A percentile compares a stretch with the other conserved stretches of the same genome.
Evolutionary conservation across 164 flowering plant genomes (phyloP).

Genomic region (Liquidambar formosana): DNA sequence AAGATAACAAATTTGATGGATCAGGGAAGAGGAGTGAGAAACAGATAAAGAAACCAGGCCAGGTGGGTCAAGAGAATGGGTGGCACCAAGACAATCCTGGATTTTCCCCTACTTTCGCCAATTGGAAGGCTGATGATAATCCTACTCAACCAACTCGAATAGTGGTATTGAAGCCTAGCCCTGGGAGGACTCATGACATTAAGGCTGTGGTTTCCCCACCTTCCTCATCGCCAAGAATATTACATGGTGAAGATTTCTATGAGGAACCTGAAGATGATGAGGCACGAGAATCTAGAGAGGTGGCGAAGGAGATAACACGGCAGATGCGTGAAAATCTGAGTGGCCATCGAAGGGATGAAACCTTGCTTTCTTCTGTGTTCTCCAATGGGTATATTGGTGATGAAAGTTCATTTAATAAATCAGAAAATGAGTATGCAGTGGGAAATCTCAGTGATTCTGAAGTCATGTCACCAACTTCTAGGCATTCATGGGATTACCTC

Average conservation of each 20-base stretch:
- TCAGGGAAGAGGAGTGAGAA: conserved; percentile 34
- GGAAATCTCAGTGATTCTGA: conserved; percentile 80
- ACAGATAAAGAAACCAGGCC: conserved; percentile 35
- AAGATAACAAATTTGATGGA: conserved; percentile 28
- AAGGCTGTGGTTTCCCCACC: conserved; percentile 53
- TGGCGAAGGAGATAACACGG: conserved; percentile 62
- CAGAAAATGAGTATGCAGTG: conserved; percentile 61
- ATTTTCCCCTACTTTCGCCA: conserved; percentile 27
- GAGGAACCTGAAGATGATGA: conserved; percentile 52
- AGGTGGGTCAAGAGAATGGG: conserved; percentile 30
- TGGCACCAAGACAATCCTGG: conserved; percentile 33
- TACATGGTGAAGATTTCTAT: conserved; percentile 32
- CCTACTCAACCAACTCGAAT: conserved; percentile 54
- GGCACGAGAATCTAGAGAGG: conserved; percentile 55
- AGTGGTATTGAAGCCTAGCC: conserved; percentile 78
- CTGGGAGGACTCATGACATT: conserved; percentile 50
- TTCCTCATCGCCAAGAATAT: conserved; percentile 38
- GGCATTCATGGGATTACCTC: conserved; percentile 80
- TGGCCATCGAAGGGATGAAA: conserved; percentile 61
- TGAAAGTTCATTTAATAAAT: conserved; percentile 77
- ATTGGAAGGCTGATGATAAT: conserved; percentile 34
- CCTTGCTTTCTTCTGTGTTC: conserved; percentile 64
- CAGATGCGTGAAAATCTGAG: conserved; percentile 60
- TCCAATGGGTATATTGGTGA: conserved; percentile 88
- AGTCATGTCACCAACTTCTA: conserved; percentile 72